Evolutionary conservation across 768 basidiomycete species (phyloP), one percentile per base, ranked within the genome.

Genomic region (Imleria badia): DNA sequence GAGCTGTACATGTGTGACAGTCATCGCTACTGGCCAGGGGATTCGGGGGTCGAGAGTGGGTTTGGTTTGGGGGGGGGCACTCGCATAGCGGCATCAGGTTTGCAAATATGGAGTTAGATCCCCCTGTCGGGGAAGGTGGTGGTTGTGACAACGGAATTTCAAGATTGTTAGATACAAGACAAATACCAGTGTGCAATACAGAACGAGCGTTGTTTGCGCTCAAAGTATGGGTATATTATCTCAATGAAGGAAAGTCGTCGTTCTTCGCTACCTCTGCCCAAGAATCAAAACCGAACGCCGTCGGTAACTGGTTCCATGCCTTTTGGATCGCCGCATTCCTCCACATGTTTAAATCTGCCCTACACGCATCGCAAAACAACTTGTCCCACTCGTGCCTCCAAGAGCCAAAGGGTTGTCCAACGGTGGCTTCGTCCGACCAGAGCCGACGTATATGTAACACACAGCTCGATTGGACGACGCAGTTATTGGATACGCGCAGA

Each of bases 311-410:
- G 23, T 34, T n/a, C 62, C 62, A 63, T 3, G 62, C 47, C 36
- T 42, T 52, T 31, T 53, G 58, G 3, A 56, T 53, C 17, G 36
- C 46, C 2, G 6, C 15, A 15, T 47, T 43, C n/a, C 50, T 54
- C 46, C 40, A 48, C 20, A 13, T 23, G 5, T 26, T 47, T 41
- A 60, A 11, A 30, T 41, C 30, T 15, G 41, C 10, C 36, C 46
- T 59, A 6, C 58, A 59, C 14, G 57, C 45, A 1, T 31, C 34
- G 45, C 61, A 63, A 45, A 63, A 60, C 26, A 38, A 15, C 6
- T 45, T 44, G 44, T 56, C 46, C 62, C 62, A 63, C 40, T 64
- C 54, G 0, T n/a, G 20, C 33, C 51, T 49, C 61, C 61, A 63
- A 22, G 42, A 35, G 19, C 49, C 51, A 19, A 63, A 44, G 1